Percentiles rank a stretch among this genome's conserved stretches.
Conservation (phyloP, 352 stramenopile species). For the Globisporangium radiosum region DNA sequence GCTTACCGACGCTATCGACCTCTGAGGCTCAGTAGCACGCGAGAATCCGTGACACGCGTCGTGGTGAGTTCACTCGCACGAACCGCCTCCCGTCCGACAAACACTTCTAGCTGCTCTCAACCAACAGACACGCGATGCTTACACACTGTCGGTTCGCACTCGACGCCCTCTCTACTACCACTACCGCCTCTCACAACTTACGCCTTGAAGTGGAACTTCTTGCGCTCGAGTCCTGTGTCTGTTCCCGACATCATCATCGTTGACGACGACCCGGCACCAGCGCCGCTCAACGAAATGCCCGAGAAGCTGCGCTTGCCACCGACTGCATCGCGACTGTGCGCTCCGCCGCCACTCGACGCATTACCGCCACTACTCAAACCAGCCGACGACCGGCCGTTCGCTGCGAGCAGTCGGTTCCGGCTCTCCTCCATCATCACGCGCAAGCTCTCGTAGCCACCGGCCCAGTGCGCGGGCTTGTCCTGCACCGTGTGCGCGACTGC, state of each 20-base stretch:
- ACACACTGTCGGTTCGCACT: neutral
- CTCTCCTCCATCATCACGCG: slow-evolving; percentile 82
- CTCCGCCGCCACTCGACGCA: slow-evolving; percentile 9
- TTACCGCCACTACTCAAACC: neutral
- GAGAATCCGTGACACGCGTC: no score
- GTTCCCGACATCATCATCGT: neutral
- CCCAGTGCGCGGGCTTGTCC: slow-evolving; percentile 72
- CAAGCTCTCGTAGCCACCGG: slow-evolving; percentile 74
- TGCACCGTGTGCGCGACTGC: slow-evolving; percentile 76
- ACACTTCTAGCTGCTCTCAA: no score
- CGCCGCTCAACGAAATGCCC: slow-evolving; percentile 2
- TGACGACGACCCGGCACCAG: slow-evolving; percentile 10
- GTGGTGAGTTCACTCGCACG: no score
- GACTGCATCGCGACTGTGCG: slow-evolving; percentile 21
- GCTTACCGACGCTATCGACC: no score
- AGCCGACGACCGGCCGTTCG: slow-evolving; percentile 7
- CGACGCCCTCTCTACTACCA: no score
- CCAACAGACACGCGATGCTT: neutral
- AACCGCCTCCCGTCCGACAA: no score
- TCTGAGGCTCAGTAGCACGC: no score
- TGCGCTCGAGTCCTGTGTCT: slow-evolving; percentile 61
- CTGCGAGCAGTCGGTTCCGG: slow-evolving; percentile 47
- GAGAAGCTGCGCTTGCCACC: slow-evolving; percentile 25
- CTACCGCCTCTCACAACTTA: slow-evolving; percentile 39
- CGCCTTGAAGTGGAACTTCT: slow-evolving; percentile 87